Percentiles rank a stretch among this genome's conserved stretches.
Evolutionary conservation across 148 eudicot genomes (phyloP).

Genomic region (Mesembryanthemum crystallinum): DNA sequence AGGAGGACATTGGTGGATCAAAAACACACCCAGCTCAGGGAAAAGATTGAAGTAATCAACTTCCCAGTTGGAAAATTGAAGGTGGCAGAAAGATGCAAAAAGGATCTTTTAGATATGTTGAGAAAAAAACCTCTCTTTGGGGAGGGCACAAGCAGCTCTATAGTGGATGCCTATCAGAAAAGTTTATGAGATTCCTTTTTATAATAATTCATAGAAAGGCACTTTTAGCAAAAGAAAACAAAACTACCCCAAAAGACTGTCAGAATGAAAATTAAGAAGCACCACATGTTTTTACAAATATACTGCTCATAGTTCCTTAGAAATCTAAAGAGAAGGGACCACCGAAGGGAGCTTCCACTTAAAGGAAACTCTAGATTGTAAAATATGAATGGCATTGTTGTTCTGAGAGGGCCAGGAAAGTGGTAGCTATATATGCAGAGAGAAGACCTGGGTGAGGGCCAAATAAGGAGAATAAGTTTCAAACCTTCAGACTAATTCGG

Average conservation of each 20-base stretch:
- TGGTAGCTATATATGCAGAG: neutral
- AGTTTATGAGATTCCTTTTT: neutral
- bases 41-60: neutral
- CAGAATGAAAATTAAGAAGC: neutral
- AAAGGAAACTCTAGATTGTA: neutral
- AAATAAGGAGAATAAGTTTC: neutral
- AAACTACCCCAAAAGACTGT: neutral
- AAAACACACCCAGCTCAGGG: neutral
- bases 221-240: too few relatives aligned
- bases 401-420: neutral
- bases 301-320: neutral
- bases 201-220: neutral
- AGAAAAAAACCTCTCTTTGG: neutral
- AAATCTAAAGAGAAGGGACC: neutral
- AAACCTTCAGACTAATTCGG: neutral
- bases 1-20: neutral
- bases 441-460: neutral
- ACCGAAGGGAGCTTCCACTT: neutral
- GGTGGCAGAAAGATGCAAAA: neutral
- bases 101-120: neutral
- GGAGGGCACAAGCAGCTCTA: neutral
- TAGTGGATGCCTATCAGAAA: neutral
- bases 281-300: neutral
- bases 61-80: neutral
- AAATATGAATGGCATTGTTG: neutral